Evolutionary conservation across 2,329 filamentous ascomycete genomes (phyloP), one percentile per base, ranked within the genome.

Genomic region (Anthostomella pinea): DNA sequence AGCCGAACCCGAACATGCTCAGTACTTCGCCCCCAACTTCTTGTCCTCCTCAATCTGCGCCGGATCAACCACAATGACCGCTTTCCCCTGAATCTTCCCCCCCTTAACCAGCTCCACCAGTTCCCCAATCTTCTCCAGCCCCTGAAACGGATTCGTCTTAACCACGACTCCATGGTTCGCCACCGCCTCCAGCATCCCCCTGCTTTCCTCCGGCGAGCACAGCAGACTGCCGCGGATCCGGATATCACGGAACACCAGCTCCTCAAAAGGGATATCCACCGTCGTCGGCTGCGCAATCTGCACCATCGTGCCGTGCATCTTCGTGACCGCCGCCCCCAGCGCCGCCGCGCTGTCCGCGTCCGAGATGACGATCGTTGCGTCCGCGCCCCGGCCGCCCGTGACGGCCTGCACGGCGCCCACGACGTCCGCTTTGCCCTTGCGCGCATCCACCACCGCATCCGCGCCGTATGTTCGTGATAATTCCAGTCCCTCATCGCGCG

Each of bases 221-320:
- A 69, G 59, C 20, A 76, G 48, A 24, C 61, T 68, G 0, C 53
- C 53, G 36, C 38, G 38, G 6, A 58, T 15, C 19, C 49, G 43
- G 6, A 57, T 45, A 20, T 57, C 55, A 11, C 55, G 48, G 23
- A 57, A 53, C 23, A 56, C 28, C 8, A 58, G 79, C 13, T 75
- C 72, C 30, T 77, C 75, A 39, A 77, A 83, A n/a, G 64, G 64
- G 6, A 84, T 79, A 23, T 75, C 76, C 8, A 76, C 73, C 4
- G 61, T 72, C 2, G 82, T 78, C 1, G 81, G 81, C 5, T 75
- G 76, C 35, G 63, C 76, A 30, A 81, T 69, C 53, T 81, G 75
- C 2, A 81, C 63, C 51, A 80, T 63, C 0, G 62, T 68, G 3
- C 75, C 77, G 50, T 82, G 78, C 67, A 74, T 79, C 49, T 66